These are phyloP conservation scores for Wallacemonas sp. DNA, from an alignment of 208 protist genomes.

Conservation along the genomic window DNA sequence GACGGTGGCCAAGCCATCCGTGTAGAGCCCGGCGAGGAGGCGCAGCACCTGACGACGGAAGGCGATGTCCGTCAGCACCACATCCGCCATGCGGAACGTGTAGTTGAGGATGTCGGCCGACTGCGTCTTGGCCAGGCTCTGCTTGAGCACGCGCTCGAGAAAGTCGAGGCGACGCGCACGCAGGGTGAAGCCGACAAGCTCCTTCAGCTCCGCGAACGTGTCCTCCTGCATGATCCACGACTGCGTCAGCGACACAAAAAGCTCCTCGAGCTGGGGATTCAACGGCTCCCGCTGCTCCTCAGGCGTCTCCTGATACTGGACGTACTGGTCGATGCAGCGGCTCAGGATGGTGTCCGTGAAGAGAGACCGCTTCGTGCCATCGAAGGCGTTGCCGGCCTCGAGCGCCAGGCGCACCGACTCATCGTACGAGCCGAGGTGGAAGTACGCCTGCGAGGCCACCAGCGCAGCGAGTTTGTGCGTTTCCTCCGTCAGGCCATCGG, in stretches of 20 bases:
- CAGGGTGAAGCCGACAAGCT: slow-evolving; percentile 91
- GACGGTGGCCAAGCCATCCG: slow-evolving; percentile 47
- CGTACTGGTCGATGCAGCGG: slow-evolving; percentile 96
- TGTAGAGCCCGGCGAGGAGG: slow-evolving; percentile 89
- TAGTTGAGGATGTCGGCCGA: slow-evolving; percentile 91
- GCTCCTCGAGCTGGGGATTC: slow-evolving; percentile 78
- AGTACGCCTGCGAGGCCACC: slow-evolving; percentile 97
- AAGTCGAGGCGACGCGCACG: slow-evolving; percentile 86
- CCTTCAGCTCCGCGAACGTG: slow-evolving; percentile 62
- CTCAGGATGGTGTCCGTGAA: slow-evolving; percentile 91
- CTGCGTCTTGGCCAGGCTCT: slow-evolving; percentile 59
- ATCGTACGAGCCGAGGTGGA: slow-evolving; percentile 96
- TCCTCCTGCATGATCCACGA: slow-evolving; percentile 81
- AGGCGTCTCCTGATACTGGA: slow-evolving; percentile 67
- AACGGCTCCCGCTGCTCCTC: slow-evolving; percentile 32
- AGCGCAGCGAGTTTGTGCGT: slow-evolving; percentile 88
- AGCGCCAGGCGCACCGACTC: slow-evolving; percentile 96
- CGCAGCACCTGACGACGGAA: slow-evolving; percentile 87
- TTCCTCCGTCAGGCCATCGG: slow-evolving; percentile 47
- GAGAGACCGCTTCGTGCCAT: slow-evolving; percentile 79
- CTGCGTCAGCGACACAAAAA: slow-evolving; percentile 78
- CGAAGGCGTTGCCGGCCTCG: slow-evolving; percentile 93
- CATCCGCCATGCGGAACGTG: slow-evolving; percentile 86
- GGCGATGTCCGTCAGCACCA: slow-evolving; percentile 81
- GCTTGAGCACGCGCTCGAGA: slow-evolving; percentile 76